These are phyloP conservation scores for Nadsonia starkeyi-henricii DNA, from an alignment of 1,139 yeast species.

Conservation along the genomic window DNA sequence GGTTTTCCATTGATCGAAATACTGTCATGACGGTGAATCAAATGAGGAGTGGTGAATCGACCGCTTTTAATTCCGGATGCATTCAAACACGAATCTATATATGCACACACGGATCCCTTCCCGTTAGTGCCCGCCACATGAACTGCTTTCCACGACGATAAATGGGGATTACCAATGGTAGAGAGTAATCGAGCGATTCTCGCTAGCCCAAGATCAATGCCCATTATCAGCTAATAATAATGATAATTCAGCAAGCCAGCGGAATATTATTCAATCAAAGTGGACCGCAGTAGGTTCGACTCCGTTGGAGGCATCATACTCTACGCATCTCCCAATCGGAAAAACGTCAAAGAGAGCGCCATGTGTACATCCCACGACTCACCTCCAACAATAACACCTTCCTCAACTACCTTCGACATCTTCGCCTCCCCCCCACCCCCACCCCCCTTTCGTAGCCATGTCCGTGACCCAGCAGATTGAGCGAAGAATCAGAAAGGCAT, in stretches of 20 bases:
- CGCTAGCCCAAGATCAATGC: conserved; percentile 51
- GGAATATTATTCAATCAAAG: no score
- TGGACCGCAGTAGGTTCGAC: no score
- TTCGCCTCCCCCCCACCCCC: no score
- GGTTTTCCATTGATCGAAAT: conserved; percentile 50
- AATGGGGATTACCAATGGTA: conserved; percentile 57
- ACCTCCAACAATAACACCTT: no score
- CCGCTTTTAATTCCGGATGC: conserved; percentile 44
- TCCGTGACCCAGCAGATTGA: conserved; percentile 18
- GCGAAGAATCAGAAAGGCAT: conserved; percentile 37
- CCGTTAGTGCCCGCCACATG: conserved; percentile 95
- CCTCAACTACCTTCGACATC: no score
- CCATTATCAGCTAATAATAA: background rate
- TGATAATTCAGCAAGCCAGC: background rate
- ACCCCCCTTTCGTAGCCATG: background rate
- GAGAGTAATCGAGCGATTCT: conserved; percentile 44
- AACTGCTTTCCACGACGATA: conserved; percentile 37
- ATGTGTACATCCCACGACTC: no score
- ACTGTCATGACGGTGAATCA: conserved; percentile 59
- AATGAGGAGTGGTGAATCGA: conserved; percentile 78
- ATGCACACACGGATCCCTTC: conserved; percentile 81
- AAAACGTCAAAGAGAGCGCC: no score
- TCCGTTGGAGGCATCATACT: no score
- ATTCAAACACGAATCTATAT: conserved; percentile 48
- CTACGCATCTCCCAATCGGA: no score